Conservation (phyloP, 352 stramenopile genomes). For the Plasmopara muralis region DNA sequence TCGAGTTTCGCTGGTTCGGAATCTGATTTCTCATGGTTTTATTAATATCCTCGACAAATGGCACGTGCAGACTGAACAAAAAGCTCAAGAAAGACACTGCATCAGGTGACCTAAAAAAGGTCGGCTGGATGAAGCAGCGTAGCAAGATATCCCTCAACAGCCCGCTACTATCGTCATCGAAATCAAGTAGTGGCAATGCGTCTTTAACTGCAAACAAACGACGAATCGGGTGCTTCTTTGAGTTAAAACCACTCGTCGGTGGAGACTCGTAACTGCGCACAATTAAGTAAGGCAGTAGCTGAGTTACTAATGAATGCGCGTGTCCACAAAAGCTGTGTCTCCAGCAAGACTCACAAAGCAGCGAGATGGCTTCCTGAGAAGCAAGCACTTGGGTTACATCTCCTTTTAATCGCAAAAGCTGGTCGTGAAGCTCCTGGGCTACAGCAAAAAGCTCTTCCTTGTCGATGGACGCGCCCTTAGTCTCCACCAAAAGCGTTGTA, state of each 20-base stretch:
- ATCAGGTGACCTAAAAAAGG: slow-evolving; percentile 78
- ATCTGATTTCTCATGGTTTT: slow-evolving; percentile 85
- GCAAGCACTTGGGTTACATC: slow-evolving; percentile 29
- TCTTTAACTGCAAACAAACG: slow-evolving; percentile 73
- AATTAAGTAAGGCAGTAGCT: slow-evolving; percentile 79
- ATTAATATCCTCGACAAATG: slow-evolving; percentile 83
- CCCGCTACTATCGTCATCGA: slow-evolving; percentile 74
- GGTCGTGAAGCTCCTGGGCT: slow-evolving; percentile 56
- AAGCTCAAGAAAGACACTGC: slow-evolving; percentile 80
- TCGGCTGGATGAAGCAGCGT: slow-evolving; percentile 81
- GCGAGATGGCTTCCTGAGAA: slow-evolving; percentile 63
- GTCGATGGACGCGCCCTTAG: slow-evolving; percentile 42
- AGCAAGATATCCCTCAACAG: slow-evolving; percentile 78
- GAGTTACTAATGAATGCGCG: slow-evolving; percentile 69
- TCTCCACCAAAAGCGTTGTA: slow-evolving; percentile 50
- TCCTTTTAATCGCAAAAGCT: slow-evolving; percentile 48
- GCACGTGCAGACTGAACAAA: slow-evolving; percentile 79
- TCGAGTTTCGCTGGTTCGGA: slow-evolving; percentile 73
- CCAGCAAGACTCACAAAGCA: slow-evolving; percentile 74
- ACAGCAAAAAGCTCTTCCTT: slow-evolving; percentile 53
- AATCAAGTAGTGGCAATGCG: slow-evolving; percentile 69
- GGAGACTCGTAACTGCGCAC: slow-evolving; percentile 71
- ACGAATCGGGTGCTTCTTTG: slow-evolving; percentile 66
- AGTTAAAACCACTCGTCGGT: slow-evolving; percentile 40
- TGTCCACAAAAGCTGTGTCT: slow-evolving; percentile 49